These are phyloP conservation scores for Neofusicoccum kwambonambiense DNA, from an alignment of 2,329 filamentous ascomycete species.

Conservation along the genomic window DNA sequence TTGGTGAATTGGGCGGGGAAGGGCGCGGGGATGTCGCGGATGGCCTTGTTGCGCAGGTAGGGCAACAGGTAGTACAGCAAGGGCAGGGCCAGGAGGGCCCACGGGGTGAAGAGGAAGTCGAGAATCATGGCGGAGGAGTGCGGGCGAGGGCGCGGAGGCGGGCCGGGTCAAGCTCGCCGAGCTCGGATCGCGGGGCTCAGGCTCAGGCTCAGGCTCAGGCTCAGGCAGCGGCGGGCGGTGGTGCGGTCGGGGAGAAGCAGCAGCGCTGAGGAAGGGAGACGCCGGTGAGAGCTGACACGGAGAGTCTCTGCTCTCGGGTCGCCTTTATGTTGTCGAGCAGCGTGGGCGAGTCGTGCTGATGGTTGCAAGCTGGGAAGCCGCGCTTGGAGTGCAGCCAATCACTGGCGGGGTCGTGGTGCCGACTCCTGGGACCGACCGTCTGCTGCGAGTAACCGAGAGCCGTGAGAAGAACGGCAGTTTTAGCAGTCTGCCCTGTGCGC, in stretches of 20 bases:
- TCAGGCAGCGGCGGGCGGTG: not conserved
- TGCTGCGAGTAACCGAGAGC: constrained; percentile 12
- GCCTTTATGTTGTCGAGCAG: not conserved
- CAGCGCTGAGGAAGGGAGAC: not conserved
- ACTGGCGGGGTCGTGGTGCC: not conserved
- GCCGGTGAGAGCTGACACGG: not conserved
- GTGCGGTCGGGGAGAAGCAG: not conserved
- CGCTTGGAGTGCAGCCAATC: not conserved
- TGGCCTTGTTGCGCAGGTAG: constrained; percentile 60
- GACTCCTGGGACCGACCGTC: not conserved
- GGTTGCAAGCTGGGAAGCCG: not conserved
- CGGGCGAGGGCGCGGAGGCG: not conserved
- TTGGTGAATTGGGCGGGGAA: constrained; percentile 69
- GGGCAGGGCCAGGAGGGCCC: constrained; percentile 49
- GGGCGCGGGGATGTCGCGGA: constrained; percentile 58
- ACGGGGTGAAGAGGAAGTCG: constrained; percentile 45
- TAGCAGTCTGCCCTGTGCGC: not conserved
- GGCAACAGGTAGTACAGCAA: constrained; percentile 58
- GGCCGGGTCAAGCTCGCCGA: not conserved
- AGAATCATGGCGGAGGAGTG: constrained; percentile 27
- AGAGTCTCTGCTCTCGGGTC: not conserved
- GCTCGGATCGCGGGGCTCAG: not conserved
- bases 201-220: no score
- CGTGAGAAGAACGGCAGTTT: constrained; percentile 9
- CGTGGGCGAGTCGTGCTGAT: not conserved